phyloP scores from a whole-genome alignment of 2,329 filamentous ascomycete species.

The Aureobasidium sp. region DNA sequence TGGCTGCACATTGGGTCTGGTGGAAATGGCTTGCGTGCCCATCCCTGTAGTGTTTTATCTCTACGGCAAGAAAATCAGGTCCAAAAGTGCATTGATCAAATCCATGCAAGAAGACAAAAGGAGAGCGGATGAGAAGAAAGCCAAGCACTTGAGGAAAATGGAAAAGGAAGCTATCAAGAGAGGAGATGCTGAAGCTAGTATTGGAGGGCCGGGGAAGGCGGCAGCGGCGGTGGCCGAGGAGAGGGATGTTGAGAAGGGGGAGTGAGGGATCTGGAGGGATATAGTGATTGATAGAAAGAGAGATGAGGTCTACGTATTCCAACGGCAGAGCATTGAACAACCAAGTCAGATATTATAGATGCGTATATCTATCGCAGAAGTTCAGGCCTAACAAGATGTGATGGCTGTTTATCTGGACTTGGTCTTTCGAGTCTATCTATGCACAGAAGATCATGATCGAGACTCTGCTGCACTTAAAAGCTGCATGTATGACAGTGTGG shows the following conservation, averaged over 20 bases:
- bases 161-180: slow-evolving; percentile 17
- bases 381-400: no score
- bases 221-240: slow-evolving; percentile 28
- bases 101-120: slow-evolving; percentile 40
- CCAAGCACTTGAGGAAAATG: slow-evolving; percentile 25
- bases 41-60: slow-evolving; percentile 73
- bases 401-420: no score
- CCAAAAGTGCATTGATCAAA: slow-evolving; percentile 47
- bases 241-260: slow-evolving; percentile 17
- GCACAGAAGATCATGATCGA: no score
- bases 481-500: no score
- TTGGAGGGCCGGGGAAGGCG: slow-evolving; percentile 35
- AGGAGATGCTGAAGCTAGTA: slow-evolving; percentile 24
- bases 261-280: no score
- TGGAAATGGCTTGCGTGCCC: slow-evolving; percentile 67
- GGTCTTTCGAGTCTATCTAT: no score
- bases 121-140: slow-evolving; percentile 37
- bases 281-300: no score
- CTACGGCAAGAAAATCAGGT: slow-evolving; percentile 49
- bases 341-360: no score
- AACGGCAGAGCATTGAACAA: no score
- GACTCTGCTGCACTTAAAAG: no score
- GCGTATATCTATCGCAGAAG: no score
- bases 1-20: slow-evolving; percentile 62
- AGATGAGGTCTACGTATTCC: no score